Base-by-base conservation (phyloP, 768 basidiomycete genomes). In the Mrakia blollopis region DNA sequence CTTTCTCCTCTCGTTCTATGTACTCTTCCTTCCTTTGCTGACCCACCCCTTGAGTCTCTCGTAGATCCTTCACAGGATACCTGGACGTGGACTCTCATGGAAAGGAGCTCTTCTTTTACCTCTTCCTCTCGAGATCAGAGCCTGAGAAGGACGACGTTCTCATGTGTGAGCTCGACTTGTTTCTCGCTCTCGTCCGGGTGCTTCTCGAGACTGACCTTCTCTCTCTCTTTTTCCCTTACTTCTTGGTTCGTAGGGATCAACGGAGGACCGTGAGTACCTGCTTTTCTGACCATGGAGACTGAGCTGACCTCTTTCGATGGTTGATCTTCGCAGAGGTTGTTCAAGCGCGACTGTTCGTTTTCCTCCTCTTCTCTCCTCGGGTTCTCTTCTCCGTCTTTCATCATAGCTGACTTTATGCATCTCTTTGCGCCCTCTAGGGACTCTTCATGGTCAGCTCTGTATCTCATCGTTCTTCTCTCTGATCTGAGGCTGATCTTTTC, bases 101-200 rank as follows among this genome's bases (percentile, higher is more conserved):
- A 10, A 63, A 67, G 41, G 52, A 80, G 41, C 30, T 72, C 23
- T 73, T 47, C 28, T 72, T 73, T 30, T 69, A 79, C 52, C 79
- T 78, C 77, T 80, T 80, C 50, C 63, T 75, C 67, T 69, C 63
- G 8, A 50, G 80, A 4, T 25, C 32, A 16, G 37, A 71, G n/a
- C 80, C 79, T 8, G 74, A 69, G n/a, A 70, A 54, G 41, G 79
- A 79, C 41, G 78, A 79, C 52, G 65, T 80, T 6, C 47, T 79
- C 28, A 78, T 79, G 79, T 80, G 79, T 52, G 71, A 54, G 71
- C 25, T n/a, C 52, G 52, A n/a, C 52, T 41, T 7, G 41, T 41
- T 21, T 44, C 44, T 44, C 69, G 41, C 69, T 41, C 16, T 72
- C 41, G 74, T 21, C 63, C 72, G 44, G n/a, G 77, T 70, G 3